A percentile compares a stretch with the other conserved stretches of the same genome.
phyloP scores from a whole-genome alignment of 208 protist genomes.

The Leishmania arabica region DNA sequence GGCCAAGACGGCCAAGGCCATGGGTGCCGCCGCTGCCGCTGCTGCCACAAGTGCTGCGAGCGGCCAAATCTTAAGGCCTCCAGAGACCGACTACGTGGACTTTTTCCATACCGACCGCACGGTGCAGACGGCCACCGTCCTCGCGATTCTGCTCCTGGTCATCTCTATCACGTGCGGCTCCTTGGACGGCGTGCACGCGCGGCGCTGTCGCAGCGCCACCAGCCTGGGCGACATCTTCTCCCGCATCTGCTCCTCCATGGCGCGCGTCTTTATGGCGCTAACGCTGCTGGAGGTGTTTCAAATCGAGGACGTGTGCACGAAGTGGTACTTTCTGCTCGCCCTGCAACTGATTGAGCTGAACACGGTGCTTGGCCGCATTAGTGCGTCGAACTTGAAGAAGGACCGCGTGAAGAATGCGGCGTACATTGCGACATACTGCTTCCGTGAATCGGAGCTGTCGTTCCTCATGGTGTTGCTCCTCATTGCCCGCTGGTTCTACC shows the following conservation, averaged over 20 bases:
- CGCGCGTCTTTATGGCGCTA: slow-evolving; percentile 82
- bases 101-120: slow-evolving; percentile 54
- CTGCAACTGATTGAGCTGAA: slow-evolving; percentile 87
- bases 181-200: slow-evolving; percentile 86
- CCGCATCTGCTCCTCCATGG: slow-evolving; percentile 73
- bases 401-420: slow-evolving; percentile 79
- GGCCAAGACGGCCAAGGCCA: not conserved
- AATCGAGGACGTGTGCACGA: slow-evolving; percentile 53
- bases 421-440: slow-evolving; percentile 78
- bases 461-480: slow-evolving; percentile 74
- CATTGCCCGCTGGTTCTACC: slow-evolving; percentile 57
- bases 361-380: slow-evolving; percentile 83
- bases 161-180: slow-evolving; percentile 70
- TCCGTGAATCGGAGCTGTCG: slow-evolving; percentile 78
- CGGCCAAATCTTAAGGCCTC: slow-evolving; percentile 1
- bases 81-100: slow-evolving; percentile 32
- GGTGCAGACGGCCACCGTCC: slow-evolving; percentile 60
- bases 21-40: slow-evolving; percentile 4
- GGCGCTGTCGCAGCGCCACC: slow-evolving; percentile 70
- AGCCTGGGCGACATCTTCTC: slow-evolving; percentile 91
- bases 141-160: slow-evolving; percentile 66
- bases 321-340: slow-evolving; percentile 81
- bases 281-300: slow-evolving; percentile 77
- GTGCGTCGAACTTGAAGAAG: slow-evolving; percentile 77
- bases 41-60: not conserved